Base-by-base conservation (phyloP, 129 eudicot species). In the Apium graveolens region DNA sequence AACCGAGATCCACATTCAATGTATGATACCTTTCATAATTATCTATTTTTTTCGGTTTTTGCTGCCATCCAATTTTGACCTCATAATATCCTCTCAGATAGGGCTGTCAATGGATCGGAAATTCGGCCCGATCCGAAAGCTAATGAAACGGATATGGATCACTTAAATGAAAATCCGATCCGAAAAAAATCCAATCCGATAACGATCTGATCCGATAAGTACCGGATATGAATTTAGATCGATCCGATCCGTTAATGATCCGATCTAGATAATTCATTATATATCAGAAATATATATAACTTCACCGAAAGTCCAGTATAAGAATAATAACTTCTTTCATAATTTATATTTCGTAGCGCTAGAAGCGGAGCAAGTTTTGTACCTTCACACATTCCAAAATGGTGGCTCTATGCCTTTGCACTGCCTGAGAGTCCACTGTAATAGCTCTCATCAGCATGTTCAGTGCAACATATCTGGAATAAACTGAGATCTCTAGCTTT, bases 351-450 rank as follows among this genome's bases (percentile, higher is more conserved):
- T 60, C 11, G 34, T 10, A n/a, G 27, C 16, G 31, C 65, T 24
- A 55, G 5, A 55, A 24, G 31, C 65, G 26, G 13, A 60, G 17
- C 5, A 60, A 60, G 68, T 60, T n/a, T 49, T 77, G 74, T 96
- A 96, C 99, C 99, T 96, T 96, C 46, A 96, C 99, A 87, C 99
- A 96, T 87, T 96, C 99, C 87, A 96, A 80, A 73, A 96, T 92
- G 79, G 99, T 96, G 80, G 97, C 91, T 38, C 97, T 90, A 87
- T 92, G 99, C 90, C 97, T 90, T 89, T 96, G 99, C 78, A 96
- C 99, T 20, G 99, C 99, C 89, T 96, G 99, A 81, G 91, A 82
- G 80, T 96, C 99, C 46, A 92, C 85, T 71, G 91, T 77, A 81
- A 96, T 89, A 78, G 99, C 99, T 88, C 80, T 90, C 93, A 86